Evolutionary conservation across 2,329 filamentous ascomycete species (phyloP), one percentile per base, ranked within the genome.

Genomic region (Grosmannia serpens): DNA sequence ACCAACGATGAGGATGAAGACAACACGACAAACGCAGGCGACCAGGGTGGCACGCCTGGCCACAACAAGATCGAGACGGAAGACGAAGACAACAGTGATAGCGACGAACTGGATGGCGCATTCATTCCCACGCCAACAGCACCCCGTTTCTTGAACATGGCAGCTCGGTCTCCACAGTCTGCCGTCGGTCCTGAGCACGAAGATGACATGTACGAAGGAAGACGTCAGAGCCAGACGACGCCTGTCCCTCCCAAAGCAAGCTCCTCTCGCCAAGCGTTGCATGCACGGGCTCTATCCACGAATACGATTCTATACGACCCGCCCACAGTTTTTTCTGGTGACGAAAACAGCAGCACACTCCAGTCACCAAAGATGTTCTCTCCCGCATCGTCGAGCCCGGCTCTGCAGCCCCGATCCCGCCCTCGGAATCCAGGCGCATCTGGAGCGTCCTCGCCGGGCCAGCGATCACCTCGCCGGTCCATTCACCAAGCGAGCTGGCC

Each of bases 261-360:
- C 20, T 10, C 57, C 13, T 50, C 59, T 7, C 59, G 60, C 8
- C 59, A 74, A 51, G 73, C 71, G 1, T 66, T 76, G 5, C 91
- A 96, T 66, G 80, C 74, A 58, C 86, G 91, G 44, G 91, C 89
- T 15, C 70, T 87, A 4, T 96, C 91, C 0, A 87, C 84, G 24
- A 89, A 86, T 64, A 96, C 91, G 0, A 91, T 95, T 57, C 75
- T 96, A 1, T 95, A 88, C 72, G 91, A 88, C 38, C 91, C 91
- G 0, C 74, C 64, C 1, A 33, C 61, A 35, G 74, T 77, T 29
- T 47, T 58, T 10, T 41, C 49, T 7, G 53, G 51, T 13, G 53
- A 51, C 15, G 59, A 51, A n/a, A 53, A 50, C 11, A 47, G 47
- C 17, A 31, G 29, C 2, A 55, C 27, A 6, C 46, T 24, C 4